Evolutionary conservation across 352 stramenopile species (phyloP), one percentile per base, ranked within the genome.

Genomic region (Globisporangium cylindrosporum): DNA sequence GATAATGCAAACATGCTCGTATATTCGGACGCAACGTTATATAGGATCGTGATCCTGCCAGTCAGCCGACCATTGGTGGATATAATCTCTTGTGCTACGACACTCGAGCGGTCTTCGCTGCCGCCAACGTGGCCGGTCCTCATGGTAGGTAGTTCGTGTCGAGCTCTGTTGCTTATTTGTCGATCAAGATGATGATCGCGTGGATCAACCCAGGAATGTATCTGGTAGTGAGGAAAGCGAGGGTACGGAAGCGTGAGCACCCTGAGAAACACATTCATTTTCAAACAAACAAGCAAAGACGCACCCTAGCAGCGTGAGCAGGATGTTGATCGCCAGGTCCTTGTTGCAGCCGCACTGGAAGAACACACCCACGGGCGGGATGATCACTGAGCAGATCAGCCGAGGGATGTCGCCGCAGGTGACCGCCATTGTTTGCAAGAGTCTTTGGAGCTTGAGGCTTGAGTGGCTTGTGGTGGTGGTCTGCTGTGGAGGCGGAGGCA

Each of bases 131-230:
- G 41, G 41, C 38, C 38, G 38, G 38, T 4, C 14, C 36, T 43
- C 36, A 14, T 48, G 38, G 38, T 48, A 48, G 38, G 8, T 10
- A 41, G 8, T 48, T 48, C 38, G 3, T 29, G 20, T 15, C 29
- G 8, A 12, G n/a, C 8, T 14, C 48, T 5, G 4, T 18, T 4
- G 22, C 8, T 51, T 82, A 91, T 71, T 89, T 71, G 70, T 81
- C 84, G 41, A 90, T 75, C 36, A 92, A 73, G 61, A 92, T 92
- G 68, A 90, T 90, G 43, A 92, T 77, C 14, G 84, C 84, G 67
- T 92, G 84, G 66, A 92, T 89, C 66, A 92, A 70, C 10, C 84
- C 84, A 22, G 82, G 82, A 57, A 90, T 78, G 71, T 90, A 90
- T 7, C 81, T 89, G 61, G 29, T 5, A 32, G 3, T 34, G 7